phyloP scores from a whole-genome alignment of 2,329 filamentous ascomycete genomes.

The Dactylonectria macrodidyma region DNA sequence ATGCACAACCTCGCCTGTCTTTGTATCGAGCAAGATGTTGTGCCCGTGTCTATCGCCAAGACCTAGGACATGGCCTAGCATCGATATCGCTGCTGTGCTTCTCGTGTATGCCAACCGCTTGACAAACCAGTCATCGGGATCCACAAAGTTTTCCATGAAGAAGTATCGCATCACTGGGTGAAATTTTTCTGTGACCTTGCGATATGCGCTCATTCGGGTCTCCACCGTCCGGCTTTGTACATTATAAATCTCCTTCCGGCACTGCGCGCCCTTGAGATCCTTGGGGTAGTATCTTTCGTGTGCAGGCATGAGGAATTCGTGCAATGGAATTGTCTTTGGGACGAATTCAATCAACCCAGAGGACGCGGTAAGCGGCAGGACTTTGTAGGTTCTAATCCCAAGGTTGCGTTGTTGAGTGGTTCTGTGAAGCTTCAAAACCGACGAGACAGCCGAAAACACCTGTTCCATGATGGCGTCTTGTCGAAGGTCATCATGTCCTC shows the following conservation, averaged over 20 bases:
- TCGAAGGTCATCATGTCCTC: constrained; percentile 93
- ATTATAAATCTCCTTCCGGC: constrained; percentile 83
- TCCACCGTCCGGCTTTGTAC: constrained; percentile 80
- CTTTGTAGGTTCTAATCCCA: constrained; percentile 96
- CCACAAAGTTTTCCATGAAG: constrained; percentile 94
- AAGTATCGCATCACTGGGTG: constrained; percentile 97
- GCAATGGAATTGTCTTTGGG: constrained; percentile 89
- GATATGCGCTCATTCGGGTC: constrained; percentile 80
- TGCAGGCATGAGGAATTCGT: constrained; percentile 92
- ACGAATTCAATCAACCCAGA: constrained; percentile 98
- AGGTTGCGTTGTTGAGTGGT: constrained; percentile 90
- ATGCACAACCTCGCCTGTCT: constrained; percentile 93
- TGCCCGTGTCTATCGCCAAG: constrained; percentile 96
- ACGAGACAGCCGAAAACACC: constrained; percentile 96
- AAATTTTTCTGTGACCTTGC: constrained; percentile 84
- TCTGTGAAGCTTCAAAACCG: constrained; percentile 87
- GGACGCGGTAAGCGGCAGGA: constrained; percentile 86
- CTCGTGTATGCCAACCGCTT: constrained; percentile 92
- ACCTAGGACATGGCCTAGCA: constrained; percentile 92
- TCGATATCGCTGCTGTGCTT: constrained; percentile 94
- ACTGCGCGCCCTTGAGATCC: constrained; percentile 82
- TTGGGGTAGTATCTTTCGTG: constrained; percentile 89
- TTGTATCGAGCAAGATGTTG: constrained; percentile 93
- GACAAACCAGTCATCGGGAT: constrained; percentile 96
- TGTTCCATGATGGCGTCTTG: constrained; percentile 99